Conservation (phyloP, 345 rosid genomes). For the Cardamine resedifolia region DNA sequence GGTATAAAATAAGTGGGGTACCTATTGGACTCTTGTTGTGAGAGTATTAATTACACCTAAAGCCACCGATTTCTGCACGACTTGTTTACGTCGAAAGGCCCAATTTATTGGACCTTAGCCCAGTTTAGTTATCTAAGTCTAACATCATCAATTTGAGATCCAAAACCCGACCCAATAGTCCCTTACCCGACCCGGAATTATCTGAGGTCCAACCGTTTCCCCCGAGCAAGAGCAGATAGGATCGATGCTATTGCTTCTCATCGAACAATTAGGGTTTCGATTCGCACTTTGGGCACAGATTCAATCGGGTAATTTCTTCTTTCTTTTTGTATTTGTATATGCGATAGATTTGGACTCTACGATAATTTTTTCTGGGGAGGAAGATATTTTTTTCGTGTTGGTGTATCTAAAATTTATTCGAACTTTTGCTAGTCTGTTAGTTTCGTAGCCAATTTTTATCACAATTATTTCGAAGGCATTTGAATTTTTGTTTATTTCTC, state of each 20-base stretch:
- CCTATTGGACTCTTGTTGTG: too few species aligned
- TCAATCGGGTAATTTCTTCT: slow-evolving; percentile 26
- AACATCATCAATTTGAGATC: neutral
- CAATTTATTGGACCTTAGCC: neutral
- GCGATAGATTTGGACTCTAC: neutral
- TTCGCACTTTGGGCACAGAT: slow-evolving; percentile 4
- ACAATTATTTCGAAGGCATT: neutral
- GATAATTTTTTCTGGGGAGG: neutral
- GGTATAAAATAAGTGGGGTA: neutral
- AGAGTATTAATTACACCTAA: too few species aligned
- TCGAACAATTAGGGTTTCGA: slow-evolving; percentile 34
- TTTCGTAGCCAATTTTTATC: neutral
- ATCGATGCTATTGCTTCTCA: slow-evolving; percentile 18
- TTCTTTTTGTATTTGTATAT: neutral
- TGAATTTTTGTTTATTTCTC: neutral
- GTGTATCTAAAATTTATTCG: neutral
- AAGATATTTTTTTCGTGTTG: neutral
- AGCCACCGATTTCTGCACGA: neutral
- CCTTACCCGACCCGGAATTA: slow-evolving; percentile 33
- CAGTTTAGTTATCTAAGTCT: neutral
- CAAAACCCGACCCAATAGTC: slow-evolving; percentile 5
- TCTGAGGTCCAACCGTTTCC: slow-evolving; percentile 34
- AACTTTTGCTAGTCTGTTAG: neutral
- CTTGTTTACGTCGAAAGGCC: neutral
- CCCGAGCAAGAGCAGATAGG: neutral